phyloP scores from a whole-genome alignment of 2,329 filamentous ascomycete species.

The Endoconidiophora polonica region DNA sequence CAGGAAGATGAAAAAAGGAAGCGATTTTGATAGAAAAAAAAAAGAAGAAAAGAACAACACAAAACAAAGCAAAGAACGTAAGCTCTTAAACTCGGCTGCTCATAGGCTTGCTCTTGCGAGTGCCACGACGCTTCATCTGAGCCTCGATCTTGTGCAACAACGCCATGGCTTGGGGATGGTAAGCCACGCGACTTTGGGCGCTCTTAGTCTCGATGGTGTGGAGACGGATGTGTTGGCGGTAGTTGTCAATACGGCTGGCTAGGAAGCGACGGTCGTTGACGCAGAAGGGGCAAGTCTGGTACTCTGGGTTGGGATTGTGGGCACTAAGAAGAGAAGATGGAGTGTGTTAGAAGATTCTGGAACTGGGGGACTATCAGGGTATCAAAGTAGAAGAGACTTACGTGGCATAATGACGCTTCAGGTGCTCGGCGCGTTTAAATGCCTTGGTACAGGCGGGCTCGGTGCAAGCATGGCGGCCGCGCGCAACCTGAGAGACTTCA shows the following conservation, averaged over 20 bases:
- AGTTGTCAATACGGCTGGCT: slow-evolving; percentile 22
- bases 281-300: slow-evolving; percentile 13
- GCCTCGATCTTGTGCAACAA: slow-evolving; percentile 14
- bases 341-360: not conserved
- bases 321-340: slow-evolving; percentile 2
- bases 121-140: slow-evolving; percentile 12
- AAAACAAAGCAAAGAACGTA: slow-evolving; percentile 5
- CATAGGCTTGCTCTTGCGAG: slow-evolving; percentile 12
- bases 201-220: slow-evolving; percentile 18
- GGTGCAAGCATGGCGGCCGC: slow-evolving; percentile 29
- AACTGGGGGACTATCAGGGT: not conserved
- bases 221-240: slow-evolving; percentile 22
- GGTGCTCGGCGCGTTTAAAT: slow-evolving; percentile 36
- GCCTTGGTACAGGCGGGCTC: slow-evolving; percentile 30
- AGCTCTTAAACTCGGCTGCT: not conserved
- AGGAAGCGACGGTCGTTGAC: slow-evolving; percentile 11
- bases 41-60: slow-evolving; percentile 7
- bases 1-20: slow-evolving; percentile 2
- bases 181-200: slow-evolving; percentile 20
- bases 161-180: slow-evolving; percentile 17
- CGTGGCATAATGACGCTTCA: slow-evolving; percentile 38
- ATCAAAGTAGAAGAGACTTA: slow-evolving; percentile 20
- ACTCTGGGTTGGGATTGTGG: slow-evolving; percentile 11
- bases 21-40: not conserved
- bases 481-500: slow-evolving; percentile 13